Percentiles rank a stretch among this genome's conserved stretches.
Evolutionary conservation across 1,284 basidiomycete species (phyloP).

Genomic region (Melampsora americana): DNA sequence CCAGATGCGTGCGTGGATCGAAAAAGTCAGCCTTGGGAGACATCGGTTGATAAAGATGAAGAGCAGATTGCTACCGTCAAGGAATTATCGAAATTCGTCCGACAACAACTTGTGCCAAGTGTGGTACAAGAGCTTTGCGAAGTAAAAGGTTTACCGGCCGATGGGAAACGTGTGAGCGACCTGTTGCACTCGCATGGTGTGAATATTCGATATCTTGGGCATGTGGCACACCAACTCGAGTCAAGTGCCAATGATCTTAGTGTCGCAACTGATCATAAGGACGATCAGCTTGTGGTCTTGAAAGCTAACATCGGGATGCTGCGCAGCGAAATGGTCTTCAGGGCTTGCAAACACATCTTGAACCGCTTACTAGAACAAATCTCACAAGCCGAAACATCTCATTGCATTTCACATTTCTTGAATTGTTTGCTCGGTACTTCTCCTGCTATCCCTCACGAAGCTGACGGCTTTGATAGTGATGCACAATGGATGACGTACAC

Average conservation of each 20-base stretch:
- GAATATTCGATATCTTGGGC: constrained; percentile 58
- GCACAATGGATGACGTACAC: constrained; percentile 58
- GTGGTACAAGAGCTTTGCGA: constrained; percentile 59
- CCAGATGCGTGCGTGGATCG: constrained; percentile 62
- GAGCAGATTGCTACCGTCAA: constrained; percentile 60
- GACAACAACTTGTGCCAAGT: constrained; percentile 57
- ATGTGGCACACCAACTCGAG: constrained; percentile 41
- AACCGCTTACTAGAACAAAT: constrained; percentile 55
- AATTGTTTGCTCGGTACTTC: constrained; percentile 61
- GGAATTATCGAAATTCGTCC: constrained; percentile 59
- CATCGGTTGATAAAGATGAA: constrained; percentile 54
- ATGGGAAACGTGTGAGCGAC: constrained; percentile 59
- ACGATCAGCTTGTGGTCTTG: constrained; percentile 25
- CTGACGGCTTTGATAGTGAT: constrained; percentile 54
- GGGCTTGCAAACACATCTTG: constrained; percentile 60
- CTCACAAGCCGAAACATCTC: constrained; percentile 55
- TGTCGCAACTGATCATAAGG: constrained; percentile 13
- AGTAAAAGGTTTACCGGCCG: constrained; percentile 57
- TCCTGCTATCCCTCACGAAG: constrained; percentile 56
- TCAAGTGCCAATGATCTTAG: constrained; percentile 14
- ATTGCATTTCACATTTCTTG: constrained; percentile 60
- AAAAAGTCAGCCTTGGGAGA: constrained; percentile 50
- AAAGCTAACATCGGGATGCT: constrained; percentile 47
- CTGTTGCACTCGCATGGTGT: constrained; percentile 61
- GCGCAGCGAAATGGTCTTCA: constrained; percentile 61